Conservation (phyloP, 371 early-diverging fungal species). For the Mortierella sp. region DNA sequence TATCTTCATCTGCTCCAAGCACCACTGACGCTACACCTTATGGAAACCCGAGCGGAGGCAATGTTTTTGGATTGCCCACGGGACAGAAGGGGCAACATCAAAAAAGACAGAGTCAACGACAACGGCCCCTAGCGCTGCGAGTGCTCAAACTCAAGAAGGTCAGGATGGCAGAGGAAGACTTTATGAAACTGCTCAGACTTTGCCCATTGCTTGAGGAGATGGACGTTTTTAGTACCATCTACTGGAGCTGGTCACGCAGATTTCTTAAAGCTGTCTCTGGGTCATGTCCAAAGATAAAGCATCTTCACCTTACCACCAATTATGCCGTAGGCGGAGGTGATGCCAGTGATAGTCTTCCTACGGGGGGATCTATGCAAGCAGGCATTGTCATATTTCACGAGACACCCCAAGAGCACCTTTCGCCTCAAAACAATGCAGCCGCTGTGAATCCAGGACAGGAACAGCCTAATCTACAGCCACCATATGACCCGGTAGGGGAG, state of each 20-base stretch:
- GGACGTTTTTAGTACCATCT: constrained; percentile 27
- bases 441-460: neutral
- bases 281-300: constrained; percentile 18
- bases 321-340: constrained; percentile 2
- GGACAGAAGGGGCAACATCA: neutral
- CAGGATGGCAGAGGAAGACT: constrained; percentile 21
- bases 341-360: neutral
- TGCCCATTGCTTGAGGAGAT: constrained; percentile 31
- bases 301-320: constrained; percentile 32
- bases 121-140: constrained; percentile 17
- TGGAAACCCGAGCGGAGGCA: neutral
- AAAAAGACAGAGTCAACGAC: neutral
- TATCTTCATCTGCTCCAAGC: neutral
- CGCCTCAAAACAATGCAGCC: neutral
- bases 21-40: neutral
- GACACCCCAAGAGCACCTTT: neutral
- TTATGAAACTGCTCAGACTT: constrained; percentile 10
- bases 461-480: neutral
- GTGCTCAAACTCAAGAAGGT: constrained; percentile 32
- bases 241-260: constrained; percentile 18
- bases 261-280: constrained; percentile 21
- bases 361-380: neutral
- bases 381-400: constrained; percentile 18
- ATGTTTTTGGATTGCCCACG: no score
- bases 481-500: constrained; percentile 23